A percentile compares a stretch with the other conserved stretches of the same genome.
Conservation (phyloP, 805 yeast genomes). For the Candida coleopterorum region DNA sequence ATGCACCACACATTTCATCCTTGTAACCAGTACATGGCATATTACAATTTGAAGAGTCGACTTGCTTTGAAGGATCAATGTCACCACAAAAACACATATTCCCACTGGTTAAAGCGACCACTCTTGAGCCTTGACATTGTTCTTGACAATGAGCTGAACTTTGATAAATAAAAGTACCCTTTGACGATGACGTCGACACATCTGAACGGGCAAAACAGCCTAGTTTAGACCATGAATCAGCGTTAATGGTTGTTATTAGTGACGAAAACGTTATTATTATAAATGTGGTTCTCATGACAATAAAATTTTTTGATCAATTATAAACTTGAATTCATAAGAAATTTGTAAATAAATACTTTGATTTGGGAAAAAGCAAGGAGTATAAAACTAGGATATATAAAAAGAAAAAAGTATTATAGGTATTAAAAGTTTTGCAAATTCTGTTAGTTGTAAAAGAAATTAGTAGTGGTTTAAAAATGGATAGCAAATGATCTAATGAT, state of each 20-base stretch:
- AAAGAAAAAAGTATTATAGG: too few relatives aligned
- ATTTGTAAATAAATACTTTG: too few relatives aligned
- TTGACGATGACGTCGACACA: slow-evolving; percentile 12
- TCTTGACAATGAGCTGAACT: slow-evolving; percentile 52
- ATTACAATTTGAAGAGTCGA: slow-evolving; percentile 23
- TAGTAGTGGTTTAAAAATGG: too few relatives aligned
- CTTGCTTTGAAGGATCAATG: slow-evolving; percentile 22
- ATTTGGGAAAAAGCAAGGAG: too few relatives aligned
- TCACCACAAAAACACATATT: slow-evolving; percentile 38
- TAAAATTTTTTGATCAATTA: too few relatives aligned
- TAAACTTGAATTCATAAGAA: too few relatives aligned
- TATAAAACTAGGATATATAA: too few relatives aligned
- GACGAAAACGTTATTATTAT: not conserved
- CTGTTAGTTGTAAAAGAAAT: too few relatives aligned
- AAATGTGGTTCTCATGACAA: too few relatives aligned
- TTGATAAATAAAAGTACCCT: slow-evolving; percentile 54
- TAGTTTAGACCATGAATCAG: slow-evolving; percentile 8
- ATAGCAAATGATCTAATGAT: too few relatives aligned
- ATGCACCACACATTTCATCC: slow-evolving; percentile 37
- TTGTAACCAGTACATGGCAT: slow-evolving; percentile 34
- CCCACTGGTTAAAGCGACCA: slow-evolving; percentile 34
- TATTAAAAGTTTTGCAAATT: too few relatives aligned
- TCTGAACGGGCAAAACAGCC: slow-evolving; percentile 10
- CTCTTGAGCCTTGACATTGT: slow-evolving; percentile 43
- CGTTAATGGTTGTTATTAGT: slow-evolving; percentile 1